These are phyloP conservation scores for Aspergillus brunneoviolaceus DNA, from an alignment of 2,329 filamentous ascomycete genomes.

Conservation along the genomic window DNA sequence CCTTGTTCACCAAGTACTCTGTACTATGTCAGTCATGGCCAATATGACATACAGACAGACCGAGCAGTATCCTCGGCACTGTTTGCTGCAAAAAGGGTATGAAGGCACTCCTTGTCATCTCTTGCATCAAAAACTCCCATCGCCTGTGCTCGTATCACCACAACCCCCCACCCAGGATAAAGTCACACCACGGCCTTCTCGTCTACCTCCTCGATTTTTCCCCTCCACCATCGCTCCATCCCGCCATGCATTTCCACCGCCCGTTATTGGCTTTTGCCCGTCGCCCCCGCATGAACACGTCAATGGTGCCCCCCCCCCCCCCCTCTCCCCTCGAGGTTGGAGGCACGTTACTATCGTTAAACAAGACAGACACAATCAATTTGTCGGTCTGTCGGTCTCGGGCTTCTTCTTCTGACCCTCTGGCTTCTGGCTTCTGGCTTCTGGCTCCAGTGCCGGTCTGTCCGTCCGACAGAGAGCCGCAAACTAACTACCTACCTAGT, in stretches of 20 bases:
- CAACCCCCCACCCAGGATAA: neutral
- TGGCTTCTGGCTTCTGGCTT: conserved; percentile 2
- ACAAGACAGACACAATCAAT: neutral
- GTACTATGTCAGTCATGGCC: neutral
- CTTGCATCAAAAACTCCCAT: neutral
- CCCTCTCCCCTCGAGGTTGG: neutral
- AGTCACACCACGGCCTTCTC: conserved; percentile 11
- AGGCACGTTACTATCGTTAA: conserved; percentile 2
- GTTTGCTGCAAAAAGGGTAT: neutral
- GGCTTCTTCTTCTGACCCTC: neutral
- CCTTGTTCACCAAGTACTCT: too few relatives aligned
- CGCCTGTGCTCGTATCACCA: neutral
- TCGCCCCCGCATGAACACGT: conserved; percentile 29
- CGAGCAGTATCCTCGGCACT: neutral
- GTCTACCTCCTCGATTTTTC: neutral
- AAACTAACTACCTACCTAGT: neutral
- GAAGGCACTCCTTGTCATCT: neutral
- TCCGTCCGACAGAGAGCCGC: conserved; percentile 20
- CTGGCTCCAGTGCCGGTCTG: conserved; percentile 13
- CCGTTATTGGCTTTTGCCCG: conserved; percentile 22
- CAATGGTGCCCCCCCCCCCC: conserved; percentile 20
- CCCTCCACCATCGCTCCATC: conserved; percentile 14
- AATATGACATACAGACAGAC: neutral
- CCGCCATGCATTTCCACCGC: conserved; percentile 16
- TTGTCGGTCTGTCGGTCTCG: neutral